Evolutionary conservation across 2,329 filamentous ascomycete species (phyloP).

Genomic region (Colletotrichum musicola): DNA sequence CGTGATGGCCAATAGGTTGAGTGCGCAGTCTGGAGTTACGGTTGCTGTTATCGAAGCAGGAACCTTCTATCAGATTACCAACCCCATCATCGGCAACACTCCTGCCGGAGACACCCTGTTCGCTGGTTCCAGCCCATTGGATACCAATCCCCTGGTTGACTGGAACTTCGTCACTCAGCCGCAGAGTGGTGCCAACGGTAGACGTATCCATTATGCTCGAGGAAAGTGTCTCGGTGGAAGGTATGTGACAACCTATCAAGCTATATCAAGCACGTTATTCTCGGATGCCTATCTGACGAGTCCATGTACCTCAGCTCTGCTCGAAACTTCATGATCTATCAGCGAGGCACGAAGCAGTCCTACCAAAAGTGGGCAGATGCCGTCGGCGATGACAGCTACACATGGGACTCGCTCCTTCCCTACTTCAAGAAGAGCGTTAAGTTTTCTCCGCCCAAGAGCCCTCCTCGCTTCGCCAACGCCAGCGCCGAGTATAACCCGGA

Average conservation of each 20-base stretch:
- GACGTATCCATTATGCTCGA: slow-evolving; percentile 51
- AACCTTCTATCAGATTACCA: slow-evolving; percentile 48
- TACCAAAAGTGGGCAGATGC: slow-evolving; percentile 49
- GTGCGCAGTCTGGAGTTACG: slow-evolving; percentile 42
- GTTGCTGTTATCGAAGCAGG: slow-evolving; percentile 57
- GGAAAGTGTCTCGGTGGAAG: slow-evolving; percentile 52
- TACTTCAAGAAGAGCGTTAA: slow-evolving; percentile 48
- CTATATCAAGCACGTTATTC: background rate
- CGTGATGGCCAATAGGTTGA: slow-evolving; percentile 49
- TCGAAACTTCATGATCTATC: slow-evolving; percentile 46
- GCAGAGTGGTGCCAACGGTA: slow-evolving; percentile 42
- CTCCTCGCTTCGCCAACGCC: slow-evolving; percentile 32
- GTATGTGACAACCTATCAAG: background rate
- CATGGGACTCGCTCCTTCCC: slow-evolving; percentile 46
- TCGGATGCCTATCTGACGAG: background rate
- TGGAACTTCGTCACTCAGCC: slow-evolving; percentile 46
- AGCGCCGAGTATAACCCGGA: slow-evolving; percentile 46
- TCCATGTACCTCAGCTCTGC: slow-evolving; percentile 38
- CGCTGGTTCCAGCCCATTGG: slow-evolving; percentile 23
- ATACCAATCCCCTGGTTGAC: slow-evolving; percentile 45
- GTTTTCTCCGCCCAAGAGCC: slow-evolving; percentile 47
- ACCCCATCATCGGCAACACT: slow-evolving; percentile 42
- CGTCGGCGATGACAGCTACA: slow-evolving; percentile 48
- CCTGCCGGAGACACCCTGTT: slow-evolving; percentile 10
- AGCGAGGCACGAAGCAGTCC: slow-evolving; percentile 43